Percentiles rank a stretch among this genome's conserved stretches.
Evolutionary conservation across 176 grass and related monocot species (phyloP).

Genomic region (Stipa capillata): DNA sequence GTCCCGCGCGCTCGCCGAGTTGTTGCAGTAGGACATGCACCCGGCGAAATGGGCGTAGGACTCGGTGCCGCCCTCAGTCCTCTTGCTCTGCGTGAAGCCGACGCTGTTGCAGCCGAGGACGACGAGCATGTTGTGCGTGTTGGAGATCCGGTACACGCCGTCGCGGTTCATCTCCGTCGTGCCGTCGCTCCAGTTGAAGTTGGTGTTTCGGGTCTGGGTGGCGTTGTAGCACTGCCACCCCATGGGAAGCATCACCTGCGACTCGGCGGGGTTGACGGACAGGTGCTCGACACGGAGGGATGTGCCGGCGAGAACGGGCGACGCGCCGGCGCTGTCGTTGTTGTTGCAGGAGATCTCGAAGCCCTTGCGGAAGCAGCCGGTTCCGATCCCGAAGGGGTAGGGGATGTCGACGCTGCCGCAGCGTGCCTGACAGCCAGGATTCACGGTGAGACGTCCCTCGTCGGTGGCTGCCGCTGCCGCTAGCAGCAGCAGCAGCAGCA

Average conservation of each 20-base stretch:
- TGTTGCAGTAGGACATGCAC: neutral
- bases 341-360: constrained; percentile 4
- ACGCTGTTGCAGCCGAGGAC: neutral
- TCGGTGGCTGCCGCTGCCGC: neutral
- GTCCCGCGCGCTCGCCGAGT: neutral
- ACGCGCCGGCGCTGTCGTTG: neutral
- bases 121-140: neutral
- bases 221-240: too few species aligned
- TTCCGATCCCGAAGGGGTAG: neutral
- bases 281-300: neutral
- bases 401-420: too few species aligned
- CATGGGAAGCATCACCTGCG: neutral
- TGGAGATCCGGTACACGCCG: neutral
- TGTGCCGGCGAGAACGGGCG: neutral
- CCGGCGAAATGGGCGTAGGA: neutral
- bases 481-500: too few species aligned
- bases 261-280: neutral
- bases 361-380: neutral
- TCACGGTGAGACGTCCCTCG: neutral
- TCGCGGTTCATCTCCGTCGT: too few species aligned
- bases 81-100: neutral
- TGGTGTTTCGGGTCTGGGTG: too few species aligned
- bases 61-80: too few species aligned
- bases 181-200: too few species aligned
- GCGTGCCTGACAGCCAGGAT: neutral